Percentiles rank a stretch among this genome's conserved stretches.
Evolutionary conservation across 2,329 filamentous ascomycete genomes (phyloP).

Genomic region (Colletotrichum spinosum): DNA sequence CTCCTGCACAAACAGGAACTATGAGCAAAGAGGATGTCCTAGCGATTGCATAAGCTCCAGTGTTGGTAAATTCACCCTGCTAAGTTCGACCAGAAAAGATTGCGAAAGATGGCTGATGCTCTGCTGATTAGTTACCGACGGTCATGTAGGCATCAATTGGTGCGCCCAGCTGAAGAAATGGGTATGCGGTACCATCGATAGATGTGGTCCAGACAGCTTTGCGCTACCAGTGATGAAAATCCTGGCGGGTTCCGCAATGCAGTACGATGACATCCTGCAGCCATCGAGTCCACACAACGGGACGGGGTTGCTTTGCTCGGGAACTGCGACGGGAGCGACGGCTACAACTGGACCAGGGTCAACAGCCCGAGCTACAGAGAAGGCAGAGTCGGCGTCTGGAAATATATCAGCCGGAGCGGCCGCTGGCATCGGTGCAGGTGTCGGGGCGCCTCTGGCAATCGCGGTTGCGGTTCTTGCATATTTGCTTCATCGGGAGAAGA

Average conservation of each 20-base stretch:
- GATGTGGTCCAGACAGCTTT: constrained; percentile 3
- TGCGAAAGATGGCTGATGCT: neutral
- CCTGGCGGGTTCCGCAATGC: constrained; percentile 1
- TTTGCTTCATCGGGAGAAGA: constrained; percentile 31
- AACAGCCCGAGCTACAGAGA: neutral
- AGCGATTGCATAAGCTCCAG: neutral
- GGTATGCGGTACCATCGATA: neutral
- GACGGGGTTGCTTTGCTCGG: no score
- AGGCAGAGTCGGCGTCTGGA: neutral
- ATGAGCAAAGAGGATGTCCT: constrained; percentile 3
- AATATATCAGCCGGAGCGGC: constrained; percentile 13
- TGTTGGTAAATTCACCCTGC: neutral
- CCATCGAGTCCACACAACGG: no score
- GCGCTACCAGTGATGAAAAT: neutral
- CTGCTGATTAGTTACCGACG: neutral
- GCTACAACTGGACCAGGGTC: neutral
- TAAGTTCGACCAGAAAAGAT: neutral
- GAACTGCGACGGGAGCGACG: neutral
- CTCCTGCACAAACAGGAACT: constrained; percentile 14
- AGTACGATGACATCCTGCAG: constrained; percentile 1
- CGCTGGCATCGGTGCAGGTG: constrained; percentile 30
- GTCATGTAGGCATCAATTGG: constrained; percentile 1
- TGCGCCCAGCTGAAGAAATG: neutral
- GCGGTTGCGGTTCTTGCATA: constrained; percentile 18
- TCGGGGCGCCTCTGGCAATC: constrained; percentile 24